Conservation (phyloP, 176 grass and related monocot genomes). For the Dactylis glomerata region DNA sequence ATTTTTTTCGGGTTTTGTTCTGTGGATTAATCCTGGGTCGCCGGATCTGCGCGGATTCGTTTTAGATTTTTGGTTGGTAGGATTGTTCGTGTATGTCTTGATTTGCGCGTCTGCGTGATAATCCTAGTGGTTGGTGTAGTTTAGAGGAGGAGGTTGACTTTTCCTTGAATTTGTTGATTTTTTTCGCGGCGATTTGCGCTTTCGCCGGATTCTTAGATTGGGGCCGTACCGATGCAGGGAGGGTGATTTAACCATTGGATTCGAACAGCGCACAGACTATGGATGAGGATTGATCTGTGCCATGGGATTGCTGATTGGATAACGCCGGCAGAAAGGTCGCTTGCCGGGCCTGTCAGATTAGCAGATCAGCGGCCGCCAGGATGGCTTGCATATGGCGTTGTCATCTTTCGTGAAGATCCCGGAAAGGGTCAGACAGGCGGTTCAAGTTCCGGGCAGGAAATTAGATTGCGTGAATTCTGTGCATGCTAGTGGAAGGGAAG, state of each 20-base stretch:
- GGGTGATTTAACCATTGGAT: background rate
- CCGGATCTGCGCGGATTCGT: background rate
- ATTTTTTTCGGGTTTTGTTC: background rate
- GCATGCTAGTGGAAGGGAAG: background rate
- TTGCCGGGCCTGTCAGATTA: background rate
- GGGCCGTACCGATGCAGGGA: background rate
- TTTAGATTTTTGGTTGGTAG: background rate
- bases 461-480: background rate
- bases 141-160: background rate
- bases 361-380: background rate
- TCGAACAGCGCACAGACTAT: background rate
- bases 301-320: background rate
- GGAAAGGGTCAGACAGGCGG: background rate
- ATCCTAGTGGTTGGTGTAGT: background rate
- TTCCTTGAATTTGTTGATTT: background rate
- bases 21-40: background rate
- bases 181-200: background rate
- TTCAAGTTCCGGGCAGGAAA: background rate
- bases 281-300: background rate
- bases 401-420: background rate
- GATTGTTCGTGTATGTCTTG: background rate
- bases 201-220: background rate
- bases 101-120: background rate
- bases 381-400: background rate
- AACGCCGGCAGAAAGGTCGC: background rate